A percentile compares a stretch with the other conserved stretches of the same genome.
These are phyloP conservation scores for Rugonectria rugulosa DNA, from an alignment of 2,329 filamentous ascomycete species.

Conservation along the genomic window DNA sequence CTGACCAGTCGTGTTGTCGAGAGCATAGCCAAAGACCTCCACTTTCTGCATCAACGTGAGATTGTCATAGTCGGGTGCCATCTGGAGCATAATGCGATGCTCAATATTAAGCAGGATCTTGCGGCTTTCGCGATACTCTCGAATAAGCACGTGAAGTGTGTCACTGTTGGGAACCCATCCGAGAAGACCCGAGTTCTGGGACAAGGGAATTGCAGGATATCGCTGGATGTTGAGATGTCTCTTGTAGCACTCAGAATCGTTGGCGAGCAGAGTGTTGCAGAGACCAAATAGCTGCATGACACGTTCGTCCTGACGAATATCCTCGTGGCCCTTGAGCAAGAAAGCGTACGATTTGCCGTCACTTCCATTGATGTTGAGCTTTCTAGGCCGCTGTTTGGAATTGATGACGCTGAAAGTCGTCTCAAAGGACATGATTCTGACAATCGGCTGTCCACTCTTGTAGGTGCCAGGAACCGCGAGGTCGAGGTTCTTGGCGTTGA, in stretches of 20 bases:
- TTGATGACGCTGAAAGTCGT: slow-evolving; percentile 90
- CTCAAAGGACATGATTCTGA: slow-evolving; percentile 89
- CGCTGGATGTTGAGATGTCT: slow-evolving; percentile 95
- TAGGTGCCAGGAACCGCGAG: slow-evolving; percentile 97
- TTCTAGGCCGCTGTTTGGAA: slow-evolving; percentile 94
- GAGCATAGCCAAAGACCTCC: slow-evolving; percentile 97
- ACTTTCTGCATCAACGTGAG: slow-evolving; percentile 99
- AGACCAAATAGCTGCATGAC: slow-evolving; percentile 99
- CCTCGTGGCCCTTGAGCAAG: slow-evolving; percentile 96
- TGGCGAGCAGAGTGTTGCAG: slow-evolving; percentile 92
- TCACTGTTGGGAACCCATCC: slow-evolving; percentile 99
- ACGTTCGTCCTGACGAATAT: slow-evolving; percentile 97
- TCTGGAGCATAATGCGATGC: slow-evolving; percentile 99
- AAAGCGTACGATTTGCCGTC: slow-evolving; percentile 90
- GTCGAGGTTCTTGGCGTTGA: slow-evolving; percentile 84
- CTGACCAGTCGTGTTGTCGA: slow-evolving; percentile 99
- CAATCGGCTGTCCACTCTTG: slow-evolving; percentile 77
- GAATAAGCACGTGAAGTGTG: slow-evolving; percentile 93
- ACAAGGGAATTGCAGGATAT: slow-evolving; percentile 95
- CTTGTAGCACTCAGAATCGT: slow-evolving; percentile 96
- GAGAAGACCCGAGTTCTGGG: slow-evolving; percentile 92
- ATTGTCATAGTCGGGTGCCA: slow-evolving; percentile 99
- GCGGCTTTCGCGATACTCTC: slow-evolving; percentile 95
- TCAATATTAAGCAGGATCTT: slow-evolving; percentile 99
- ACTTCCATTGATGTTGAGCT: slow-evolving; percentile 86